Base-by-base conservation (phyloP, 2,329 filamentous ascomycete genomes). In the Pseudonectria buxi region DNA sequence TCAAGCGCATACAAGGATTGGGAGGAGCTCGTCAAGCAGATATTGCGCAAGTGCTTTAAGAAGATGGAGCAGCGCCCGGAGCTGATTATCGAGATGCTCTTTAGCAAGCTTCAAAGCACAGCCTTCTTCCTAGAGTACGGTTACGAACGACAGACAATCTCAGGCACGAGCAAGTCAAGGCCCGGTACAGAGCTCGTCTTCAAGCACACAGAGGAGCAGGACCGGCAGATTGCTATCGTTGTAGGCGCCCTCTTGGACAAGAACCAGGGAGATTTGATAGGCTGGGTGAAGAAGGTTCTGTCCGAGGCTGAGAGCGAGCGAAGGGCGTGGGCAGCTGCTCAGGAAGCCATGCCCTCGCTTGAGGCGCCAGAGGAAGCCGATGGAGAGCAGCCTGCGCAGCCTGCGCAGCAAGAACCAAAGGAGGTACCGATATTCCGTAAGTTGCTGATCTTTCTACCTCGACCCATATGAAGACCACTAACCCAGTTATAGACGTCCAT, bases 71-170 rank as follows among this genome's bases (percentile, higher is more conserved):
- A 95, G 47, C 76, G 88, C 28, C 88, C 88, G 1, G 86, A 90
- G 43, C 68, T 95, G 27, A 74, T 94, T 32, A 82, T 94, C 1
- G 92, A 98, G 62, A 78, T 98, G 72, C 70, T 98, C 11, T 98
- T 98, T 61, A 94, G 86, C 59, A 98, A 98, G 61, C 83, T 88
- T 38, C 81, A 80, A 33, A 75, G 76, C 30, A 95, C 86, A 0
- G 74, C 87, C 1, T 86, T 85, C 61, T 96, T 87, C 56, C 72
- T 98, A 5, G 89, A 96, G 55, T 88, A 89, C 53, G 92, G 92
- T 0, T 83, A 86, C 49, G 88, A 95, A 52, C 86, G 81, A 54
- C 86, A 84, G 56, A 87, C 90, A 46, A 76, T 81, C 0, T 57
- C 81, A 15, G 72, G 74, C 14, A 68, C 72, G 13, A 53, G 61